Base-by-base conservation (phyloP, 2,329 filamentous ascomycete species). In the Cladosporium sp. region DNA sequence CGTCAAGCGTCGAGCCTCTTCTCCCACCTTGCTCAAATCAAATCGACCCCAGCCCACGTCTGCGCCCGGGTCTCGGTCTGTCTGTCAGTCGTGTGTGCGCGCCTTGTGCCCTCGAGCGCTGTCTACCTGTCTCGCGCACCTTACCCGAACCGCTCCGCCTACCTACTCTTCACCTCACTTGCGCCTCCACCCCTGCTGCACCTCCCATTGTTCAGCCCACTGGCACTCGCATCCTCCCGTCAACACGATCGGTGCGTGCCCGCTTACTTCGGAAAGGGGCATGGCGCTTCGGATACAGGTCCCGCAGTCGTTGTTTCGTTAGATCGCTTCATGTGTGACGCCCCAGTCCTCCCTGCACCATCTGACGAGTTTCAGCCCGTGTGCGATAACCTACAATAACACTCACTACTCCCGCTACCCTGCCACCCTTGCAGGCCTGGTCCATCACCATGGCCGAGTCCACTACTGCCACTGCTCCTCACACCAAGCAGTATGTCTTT, bases 401-500 rank as follows among this genome's bases (percentile, higher is more conserved):
- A 55, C n/a, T 13, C 28, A 32, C 32, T 13, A 32, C 32, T 13
- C 32, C 52, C 52, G 42, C 52, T 55, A 28, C 52, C 52, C 13
- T 37, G 32, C 17, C 36, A 15, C 17, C 50, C 36, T 13, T 35
- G 50, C 20, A 40, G 22, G 24, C 44, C 25, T 15, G 39, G 13
- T 47, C 25, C 19, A 19, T 37, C 52, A 55, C 22, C 52, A 55
- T 57, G 55, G 48, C 48, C 13, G 55, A 57, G 32, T 34, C 53
- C 34, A 44, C 53, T 49, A 70, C 80, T 83, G 68, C 83, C 83
- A 61, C 40, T 37, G 82, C 88, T 66, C 89, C 91, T 74, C 90
- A 89, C 60, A 89, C 93, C 70, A 93, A 92, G 78, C 93, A 97
- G 74, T 97, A 97, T 89, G 94, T 97, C 68, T 97, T 97, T 71